Conservation (phyloP, 2,329 filamentous ascomycete species). For the Grosmannia huntii region DNA sequence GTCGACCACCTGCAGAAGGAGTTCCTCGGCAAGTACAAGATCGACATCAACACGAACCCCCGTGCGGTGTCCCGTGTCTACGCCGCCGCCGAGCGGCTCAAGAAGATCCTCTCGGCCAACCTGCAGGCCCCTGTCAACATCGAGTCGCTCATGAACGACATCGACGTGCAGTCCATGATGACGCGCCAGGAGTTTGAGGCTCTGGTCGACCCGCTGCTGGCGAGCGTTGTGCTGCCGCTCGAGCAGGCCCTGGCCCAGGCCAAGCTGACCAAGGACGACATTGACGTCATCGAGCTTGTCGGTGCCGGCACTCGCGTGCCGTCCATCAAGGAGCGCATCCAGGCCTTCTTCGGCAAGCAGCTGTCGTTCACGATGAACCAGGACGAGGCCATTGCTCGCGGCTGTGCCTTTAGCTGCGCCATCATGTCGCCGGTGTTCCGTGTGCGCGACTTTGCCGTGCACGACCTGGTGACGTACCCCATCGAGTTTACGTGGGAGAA, state of each 20-base stretch:
- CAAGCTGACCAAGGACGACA: conserved; percentile 81
- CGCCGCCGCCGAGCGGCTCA: conserved; percentile 87
- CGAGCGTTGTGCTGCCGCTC: conserved; percentile 58
- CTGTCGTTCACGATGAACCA: conserved; percentile 97
- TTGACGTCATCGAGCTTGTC: conserved; percentile 85
- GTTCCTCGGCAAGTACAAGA: conserved; percentile 96
- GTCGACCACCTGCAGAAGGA: conserved; percentile 91
- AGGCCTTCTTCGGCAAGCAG: conserved; percentile 80
- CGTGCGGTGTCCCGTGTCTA: conserved; percentile 82
- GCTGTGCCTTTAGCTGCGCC: conserved; percentile 93
- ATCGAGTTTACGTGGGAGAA: conserved; percentile 99
- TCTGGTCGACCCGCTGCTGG: conserved; percentile 73
- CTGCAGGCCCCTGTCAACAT: conserved; percentile 87
- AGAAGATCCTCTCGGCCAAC: conserved; percentile 97
- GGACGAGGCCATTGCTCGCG: conserved; percentile 90
- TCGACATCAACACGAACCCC: conserved; percentile 81
- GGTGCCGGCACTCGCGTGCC: conserved; percentile 93
- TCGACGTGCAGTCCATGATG: conserved; percentile 79
- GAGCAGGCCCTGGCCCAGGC: conserved; percentile 92
- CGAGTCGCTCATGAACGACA: conserved; percentile 96
- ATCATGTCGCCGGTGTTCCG: conserved; percentile 96
- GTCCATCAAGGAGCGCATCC: conserved; percentile 77
- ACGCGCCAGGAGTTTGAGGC: conserved; percentile 91
- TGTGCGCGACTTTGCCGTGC: conserved; percentile 92
- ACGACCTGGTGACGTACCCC: conserved; percentile 96